These are phyloP conservation scores for Heracleum sosnowskyi DNA, from an alignment of 129 eudicot genomes.

Conservation along the genomic window DNA sequence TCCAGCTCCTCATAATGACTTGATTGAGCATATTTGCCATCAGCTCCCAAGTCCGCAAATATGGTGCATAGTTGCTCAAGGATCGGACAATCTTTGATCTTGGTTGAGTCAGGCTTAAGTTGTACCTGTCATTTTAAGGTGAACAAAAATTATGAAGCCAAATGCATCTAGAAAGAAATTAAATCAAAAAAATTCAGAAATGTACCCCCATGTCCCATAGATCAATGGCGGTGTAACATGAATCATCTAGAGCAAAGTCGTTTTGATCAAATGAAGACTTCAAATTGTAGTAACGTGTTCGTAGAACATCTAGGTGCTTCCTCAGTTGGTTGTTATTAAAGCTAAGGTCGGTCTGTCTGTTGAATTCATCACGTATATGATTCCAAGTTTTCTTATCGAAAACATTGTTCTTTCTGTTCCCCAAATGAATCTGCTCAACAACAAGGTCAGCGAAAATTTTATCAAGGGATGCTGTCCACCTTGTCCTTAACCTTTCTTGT, in stretches of 20 bases:
- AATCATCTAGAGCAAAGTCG: slow-evolving; percentile 34
- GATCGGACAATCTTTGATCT: slow-evolving; percentile 63
- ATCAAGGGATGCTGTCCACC: slow-evolving; percentile 60
- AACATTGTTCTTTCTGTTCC: slow-evolving; percentile 46
- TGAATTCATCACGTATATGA: slow-evolving; percentile 47
- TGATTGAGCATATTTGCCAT: slow-evolving; percentile 66
- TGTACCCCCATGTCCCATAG: slow-evolving; percentile 52
- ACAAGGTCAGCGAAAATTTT: slow-evolving; percentile 57
- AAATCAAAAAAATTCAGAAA: background rate
- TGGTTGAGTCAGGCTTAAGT: slow-evolving; percentile 37
- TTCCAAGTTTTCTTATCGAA: slow-evolving; percentile 70
- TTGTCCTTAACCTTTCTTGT: slow-evolving; percentile 55
- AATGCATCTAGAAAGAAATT: background rate
- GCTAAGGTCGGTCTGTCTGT: slow-evolving; percentile 37
- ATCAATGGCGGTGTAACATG: slow-evolving; percentile 44
- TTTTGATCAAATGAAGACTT: slow-evolving; percentile 37
- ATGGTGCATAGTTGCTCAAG: slow-evolving; percentile 52
- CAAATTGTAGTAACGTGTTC: slow-evolving; percentile 40
- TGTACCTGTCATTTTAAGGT: slow-evolving; percentile 22
- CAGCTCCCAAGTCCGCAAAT: slow-evolving; percentile 60
- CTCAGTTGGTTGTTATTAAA: slow-evolving; percentile 22
- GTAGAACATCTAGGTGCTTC: slow-evolving; percentile 56
- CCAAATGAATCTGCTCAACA: slow-evolving; percentile 46
- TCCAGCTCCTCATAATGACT: slow-evolving; percentile 54
- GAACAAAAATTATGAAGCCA: background rate